Base-by-base conservation (phyloP, 768 basidiomycete species). In the Macrolepiota dolichaula region DNA sequence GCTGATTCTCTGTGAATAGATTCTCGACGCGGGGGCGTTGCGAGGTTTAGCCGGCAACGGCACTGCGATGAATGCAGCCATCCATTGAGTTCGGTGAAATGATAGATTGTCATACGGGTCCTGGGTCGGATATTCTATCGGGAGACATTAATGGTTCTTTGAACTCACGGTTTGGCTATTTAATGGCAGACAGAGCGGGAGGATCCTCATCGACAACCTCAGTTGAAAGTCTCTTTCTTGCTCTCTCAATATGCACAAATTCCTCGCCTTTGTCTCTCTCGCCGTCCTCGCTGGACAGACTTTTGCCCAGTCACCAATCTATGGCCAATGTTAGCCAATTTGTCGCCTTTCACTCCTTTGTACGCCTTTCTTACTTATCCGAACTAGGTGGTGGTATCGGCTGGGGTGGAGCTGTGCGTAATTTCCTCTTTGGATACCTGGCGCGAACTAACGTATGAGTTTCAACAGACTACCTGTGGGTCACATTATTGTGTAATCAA, bases 241-340 rank as follows among this genome's bases (percentile, higher is more conserved):
- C 15, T 29, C 15, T 40, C 40, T 36, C 52, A 35, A 55, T 37
- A 71, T 73, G 70, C 63, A 49, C 50, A 70, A 72, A 54, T 64
- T 69, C 36, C 55, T 69, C 32, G 63, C 69, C 35, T 24, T 66
- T 57, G 63, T 73, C 38, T 64, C 66, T 56, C 63, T 71, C 44
- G 70, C 69, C 46, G 49, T 73, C 55, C 36, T 69, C 22, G 63
- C 65, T 11, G 51, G 55, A 12, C 67, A 62, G 15, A 46, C 27
- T 11, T 62, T 37, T 44, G 35, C 62, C 27, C 72, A 71, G 13
- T 69, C 71, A n/a, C 68, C 69, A 19, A 72, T 74, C 24, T 78
- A 71, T 69, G 74, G 74, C 37, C 75, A 76, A 68, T 78, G 76
- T 75, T 35, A 49, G 71, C n/a, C n/a, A n/a, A n/a, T n/a, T n/a